Evolutionary conservation across 2,329 filamentous ascomycete genomes (phyloP).

Genomic region (Tolypocladium cylindrosporum): DNA sequence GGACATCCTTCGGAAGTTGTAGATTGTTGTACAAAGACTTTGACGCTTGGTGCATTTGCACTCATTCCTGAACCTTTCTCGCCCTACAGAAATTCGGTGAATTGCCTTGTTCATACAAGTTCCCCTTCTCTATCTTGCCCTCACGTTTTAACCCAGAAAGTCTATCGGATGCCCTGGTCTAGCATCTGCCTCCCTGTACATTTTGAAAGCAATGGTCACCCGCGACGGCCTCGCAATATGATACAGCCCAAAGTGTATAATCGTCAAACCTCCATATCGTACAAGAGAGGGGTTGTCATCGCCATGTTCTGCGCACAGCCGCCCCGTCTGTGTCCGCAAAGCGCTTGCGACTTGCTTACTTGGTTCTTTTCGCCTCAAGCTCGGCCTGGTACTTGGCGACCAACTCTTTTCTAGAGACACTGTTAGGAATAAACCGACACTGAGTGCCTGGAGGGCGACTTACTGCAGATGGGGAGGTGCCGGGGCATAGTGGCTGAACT

Average conservation of each 20-base stretch:
- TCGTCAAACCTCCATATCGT: neutral
- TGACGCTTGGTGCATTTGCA: neutral
- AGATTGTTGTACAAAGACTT: constrained; percentile 15
- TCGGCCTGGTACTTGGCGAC: constrained; percentile 50
- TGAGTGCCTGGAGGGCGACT: constrained; percentile 23
- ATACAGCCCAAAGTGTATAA: neutral
- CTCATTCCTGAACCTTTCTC: neutral
- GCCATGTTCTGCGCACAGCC: neutral
- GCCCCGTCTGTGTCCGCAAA: neutral
- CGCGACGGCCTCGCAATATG: neutral
- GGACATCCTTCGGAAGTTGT: constrained; percentile 78
- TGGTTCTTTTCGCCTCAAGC: constrained; percentile 45
- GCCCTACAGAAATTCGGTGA: neutral
- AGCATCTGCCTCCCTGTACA: neutral
- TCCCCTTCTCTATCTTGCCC: neutral
- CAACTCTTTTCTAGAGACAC: constrained; percentile 40
- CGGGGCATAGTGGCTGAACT: constrained; percentile 91
- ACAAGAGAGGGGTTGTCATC: neutral
- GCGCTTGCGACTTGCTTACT: constrained; percentile 24
- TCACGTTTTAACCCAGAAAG: neutral
- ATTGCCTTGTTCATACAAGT: neutral
- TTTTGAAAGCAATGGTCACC: neutral
- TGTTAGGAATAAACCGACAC: constrained; percentile 2
- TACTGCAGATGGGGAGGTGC: constrained; percentile 85
- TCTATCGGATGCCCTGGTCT: neutral